Conservation (phyloP, 202 grass and related monocot genomes). For the Cymbopogon flexuosus region DNA sequence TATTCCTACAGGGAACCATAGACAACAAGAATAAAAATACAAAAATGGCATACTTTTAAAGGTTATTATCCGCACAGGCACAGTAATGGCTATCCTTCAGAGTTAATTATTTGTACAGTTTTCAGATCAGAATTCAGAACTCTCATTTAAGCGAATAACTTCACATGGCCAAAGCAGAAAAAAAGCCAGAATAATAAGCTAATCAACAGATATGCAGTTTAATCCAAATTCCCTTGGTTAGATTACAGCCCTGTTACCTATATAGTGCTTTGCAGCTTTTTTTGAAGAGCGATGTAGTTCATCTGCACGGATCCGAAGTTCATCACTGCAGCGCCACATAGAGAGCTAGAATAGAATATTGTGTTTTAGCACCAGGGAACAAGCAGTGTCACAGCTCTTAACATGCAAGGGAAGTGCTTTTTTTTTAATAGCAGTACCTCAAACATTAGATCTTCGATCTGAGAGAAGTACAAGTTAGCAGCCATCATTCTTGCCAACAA, state of each 20-base stretch:
- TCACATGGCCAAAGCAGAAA: constrained; percentile 11
- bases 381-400: background rate
- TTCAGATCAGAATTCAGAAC: background rate
- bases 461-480: constrained; percentile 88
- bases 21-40: background rate
- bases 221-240: background rate
- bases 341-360: constrained; percentile 61
- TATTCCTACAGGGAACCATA: background rate
- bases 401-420: background rate
- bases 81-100: background rate
- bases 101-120: background rate
- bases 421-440: constrained; percentile 49
- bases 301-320: constrained; percentile 60
- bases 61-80: background rate
- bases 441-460: constrained; percentile 99
- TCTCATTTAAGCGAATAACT: background rate
- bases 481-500: constrained; percentile 97
- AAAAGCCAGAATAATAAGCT: constrained; percentile 6
- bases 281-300: constrained; percentile 52
- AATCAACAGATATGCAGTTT: background rate
- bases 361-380: constrained; percentile 8
- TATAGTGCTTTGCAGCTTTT: constrained; percentile 78
- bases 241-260: constrained; percentile 47
- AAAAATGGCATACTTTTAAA: background rate
- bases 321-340: constrained; percentile 90